phyloP scores from a whole-genome alignment of 108 stramenopile genomes.

The Nitzschia sp. region DNA sequence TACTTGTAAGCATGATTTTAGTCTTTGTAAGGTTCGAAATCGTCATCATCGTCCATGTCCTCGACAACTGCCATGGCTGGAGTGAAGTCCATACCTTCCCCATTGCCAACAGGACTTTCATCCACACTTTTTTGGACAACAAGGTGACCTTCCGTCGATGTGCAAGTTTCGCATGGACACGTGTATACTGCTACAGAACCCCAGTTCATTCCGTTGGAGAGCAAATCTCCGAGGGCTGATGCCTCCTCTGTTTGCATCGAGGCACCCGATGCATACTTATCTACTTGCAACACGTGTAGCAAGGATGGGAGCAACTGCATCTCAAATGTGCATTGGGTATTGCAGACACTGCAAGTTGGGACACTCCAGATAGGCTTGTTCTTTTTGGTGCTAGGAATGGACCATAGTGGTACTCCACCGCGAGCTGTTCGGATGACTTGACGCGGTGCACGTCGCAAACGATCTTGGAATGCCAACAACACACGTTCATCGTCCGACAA shows the following conservation, averaged over 20 bases:
- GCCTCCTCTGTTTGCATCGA: neutral
- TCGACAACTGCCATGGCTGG: slow-evolving; percentile 38
- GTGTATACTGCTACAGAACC: slow-evolving; percentile 78
- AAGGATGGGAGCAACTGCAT: slow-evolving; percentile 73
- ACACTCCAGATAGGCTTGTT: slow-evolving; percentile 13
- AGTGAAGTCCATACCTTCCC: slow-evolving; percentile 22
- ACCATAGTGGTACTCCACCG: slow-evolving; percentile 83
- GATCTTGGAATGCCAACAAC: slow-evolving; percentile 65
- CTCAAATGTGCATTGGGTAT: slow-evolving; percentile 58
- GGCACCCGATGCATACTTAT: neutral
- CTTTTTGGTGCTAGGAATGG: slow-evolving; percentile 46
- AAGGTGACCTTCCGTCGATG: slow-evolving; percentile 46
- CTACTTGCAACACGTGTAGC: slow-evolving; percentile 68
- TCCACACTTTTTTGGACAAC: slow-evolving; percentile 63
- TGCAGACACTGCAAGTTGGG: slow-evolving; percentile 44
- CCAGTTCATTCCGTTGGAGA: slow-evolving; percentile 77
- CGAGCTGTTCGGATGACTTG: slow-evolving; percentile 81
- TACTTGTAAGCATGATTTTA: neutral
- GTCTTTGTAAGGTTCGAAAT: slow-evolving; percentile 27
- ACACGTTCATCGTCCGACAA: slow-evolving; percentile 65
- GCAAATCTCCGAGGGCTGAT: slow-evolving; percentile 14
- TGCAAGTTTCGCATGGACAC: slow-evolving; percentile 52
- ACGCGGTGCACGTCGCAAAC: slow-evolving; percentile 62
- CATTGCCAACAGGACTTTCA: slow-evolving; percentile 18
- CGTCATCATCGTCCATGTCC: slow-evolving; percentile 41